Evolutionary conservation across 352 stramenopile genomes (phyloP).

Genomic region (Aphanomyces invadans): DNA sequence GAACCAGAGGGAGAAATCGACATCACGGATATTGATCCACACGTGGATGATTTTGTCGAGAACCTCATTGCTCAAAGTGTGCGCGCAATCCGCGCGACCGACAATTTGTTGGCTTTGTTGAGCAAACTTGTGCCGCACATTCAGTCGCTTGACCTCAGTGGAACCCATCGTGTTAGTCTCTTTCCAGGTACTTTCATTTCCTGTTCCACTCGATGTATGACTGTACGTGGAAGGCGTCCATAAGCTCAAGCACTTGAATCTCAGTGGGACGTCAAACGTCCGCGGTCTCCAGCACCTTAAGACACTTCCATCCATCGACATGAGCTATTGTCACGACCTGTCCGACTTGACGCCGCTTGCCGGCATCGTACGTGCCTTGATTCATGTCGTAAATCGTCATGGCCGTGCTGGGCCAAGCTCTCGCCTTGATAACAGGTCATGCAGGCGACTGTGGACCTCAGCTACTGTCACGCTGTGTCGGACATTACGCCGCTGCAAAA

Average conservation of each 20-base stretch:
- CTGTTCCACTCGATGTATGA: conserved; percentile 26
- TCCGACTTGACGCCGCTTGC: conserved; percentile 40
- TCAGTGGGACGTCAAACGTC: conserved; percentile 51
- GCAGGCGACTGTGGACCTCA: conserved; percentile 39
- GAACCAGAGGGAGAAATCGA: conserved; percentile 20
- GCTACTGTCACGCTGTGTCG: conserved; percentile 53
- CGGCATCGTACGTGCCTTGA: conserved; percentile 28
- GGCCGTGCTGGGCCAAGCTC: too few relatives aligned
- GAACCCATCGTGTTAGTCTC: not conserved
- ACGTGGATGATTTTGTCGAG: not conserved
- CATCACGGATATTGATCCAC: not conserved
- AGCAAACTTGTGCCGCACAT: conserved; percentile 3
- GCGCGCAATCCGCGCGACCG: conserved; percentile 20
- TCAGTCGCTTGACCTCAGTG: conserved; percentile 32
- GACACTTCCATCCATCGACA: conserved; percentile 40
- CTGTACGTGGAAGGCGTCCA: conserved; percentile 47
- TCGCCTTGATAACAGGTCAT: not conserved
- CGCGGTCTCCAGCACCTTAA: conserved; percentile 37
- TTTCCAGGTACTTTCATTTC: conserved; percentile 27
- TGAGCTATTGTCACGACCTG: conserved; percentile 63
- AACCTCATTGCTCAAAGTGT: not conserved
- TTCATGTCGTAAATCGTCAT: too few relatives aligned
- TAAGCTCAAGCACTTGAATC: conserved; percentile 37
- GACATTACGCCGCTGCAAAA: conserved; percentile 40
- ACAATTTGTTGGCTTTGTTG: conserved; percentile 24